These are phyloP conservation scores for Rhamnella rubrinervis DNA, from an alignment of 331 rosid genomes.

Conservation along the genomic window DNA sequence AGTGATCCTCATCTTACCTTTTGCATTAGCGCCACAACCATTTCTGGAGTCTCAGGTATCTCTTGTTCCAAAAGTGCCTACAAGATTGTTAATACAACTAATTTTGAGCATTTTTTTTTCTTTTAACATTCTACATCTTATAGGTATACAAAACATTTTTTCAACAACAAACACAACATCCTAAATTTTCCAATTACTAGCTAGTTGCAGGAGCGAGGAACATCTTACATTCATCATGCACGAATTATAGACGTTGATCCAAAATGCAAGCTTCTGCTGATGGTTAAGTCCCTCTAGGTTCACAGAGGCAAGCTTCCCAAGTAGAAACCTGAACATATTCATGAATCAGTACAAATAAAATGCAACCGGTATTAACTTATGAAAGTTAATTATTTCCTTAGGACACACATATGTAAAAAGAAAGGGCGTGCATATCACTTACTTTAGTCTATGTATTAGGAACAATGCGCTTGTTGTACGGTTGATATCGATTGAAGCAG, in stretches of 20 bases:
- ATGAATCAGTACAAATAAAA: constrained; percentile 3
- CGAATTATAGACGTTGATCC: constrained; percentile 90
- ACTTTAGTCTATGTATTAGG: constrained; percentile 75
- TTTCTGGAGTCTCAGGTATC: constrained; percentile 87
- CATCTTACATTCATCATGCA: constrained; percentile 80
- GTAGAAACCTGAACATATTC: constrained; percentile 53
- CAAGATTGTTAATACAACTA: constrained; percentile 29
- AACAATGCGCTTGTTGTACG: constrained; percentile 56
- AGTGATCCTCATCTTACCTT: constrained; percentile 46
- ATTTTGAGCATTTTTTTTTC: constrained; percentile 6
- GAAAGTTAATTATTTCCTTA: neutral
- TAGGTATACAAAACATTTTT: neutral
- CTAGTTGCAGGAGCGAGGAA: constrained; percentile 13
- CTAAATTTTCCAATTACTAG: neutral
- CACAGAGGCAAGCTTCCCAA: constrained; percentile 69
- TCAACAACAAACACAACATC: neutral
- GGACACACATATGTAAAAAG: neutral
- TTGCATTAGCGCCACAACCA: constrained; percentile 92
- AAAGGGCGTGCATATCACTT: constrained; percentile 25
- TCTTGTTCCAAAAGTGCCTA: constrained; percentile 87
- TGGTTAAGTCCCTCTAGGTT: constrained; percentile 82
- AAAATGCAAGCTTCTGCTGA: constrained; percentile 95
- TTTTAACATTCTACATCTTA: constrained; percentile 1
- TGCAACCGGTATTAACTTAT: constrained; percentile 15
- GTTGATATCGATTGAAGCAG: constrained; percentile 60